Conservation (phyloP, 2,329 filamentous ascomycete genomes). For the Metarhizium rileyi region DNA sequence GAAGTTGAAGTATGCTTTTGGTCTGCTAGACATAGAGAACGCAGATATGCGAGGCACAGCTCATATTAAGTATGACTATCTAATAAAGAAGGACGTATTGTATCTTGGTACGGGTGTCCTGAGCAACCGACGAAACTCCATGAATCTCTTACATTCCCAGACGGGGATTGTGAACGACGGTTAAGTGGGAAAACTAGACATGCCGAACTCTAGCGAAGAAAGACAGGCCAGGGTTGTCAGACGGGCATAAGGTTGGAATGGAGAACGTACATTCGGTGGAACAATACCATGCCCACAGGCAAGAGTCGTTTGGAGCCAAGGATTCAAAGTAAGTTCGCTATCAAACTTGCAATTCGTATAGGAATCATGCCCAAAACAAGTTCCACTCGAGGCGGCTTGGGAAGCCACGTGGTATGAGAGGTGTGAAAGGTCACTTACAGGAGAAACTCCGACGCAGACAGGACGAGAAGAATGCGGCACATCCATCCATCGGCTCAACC, state of each 20-base stretch:
- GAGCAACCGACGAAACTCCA: not conserved
- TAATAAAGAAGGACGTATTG: not conserved
- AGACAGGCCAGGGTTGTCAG: not conserved
- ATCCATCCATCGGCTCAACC: too few relatives aligned
- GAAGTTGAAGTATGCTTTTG: not conserved
- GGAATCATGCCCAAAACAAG: not conserved
- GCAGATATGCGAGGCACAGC: not conserved
- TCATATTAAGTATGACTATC: not conserved
- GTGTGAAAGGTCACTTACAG: not conserved
- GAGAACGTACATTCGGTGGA: not conserved
- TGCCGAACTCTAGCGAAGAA: not conserved
- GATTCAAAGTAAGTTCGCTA: not conserved
- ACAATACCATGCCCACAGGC: not conserved
- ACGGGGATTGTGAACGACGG: not conserved
- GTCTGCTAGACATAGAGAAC: not conserved
- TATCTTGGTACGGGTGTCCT: not conserved
- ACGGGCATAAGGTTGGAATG: not conserved
- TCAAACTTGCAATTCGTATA: not conserved
- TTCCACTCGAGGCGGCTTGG: not conserved
- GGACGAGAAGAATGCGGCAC: not conserved
- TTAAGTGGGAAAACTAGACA: not conserved
- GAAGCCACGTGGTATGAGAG: not conserved
- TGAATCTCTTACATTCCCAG: not conserved
- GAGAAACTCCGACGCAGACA: not conserved
- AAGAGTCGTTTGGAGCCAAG: not conserved